Percentiles rank a stretch among this genome's conserved stretches.
phyloP scores from a whole-genome alignment of 306 rosid genomes.

The Medicago lupulina region DNA sequence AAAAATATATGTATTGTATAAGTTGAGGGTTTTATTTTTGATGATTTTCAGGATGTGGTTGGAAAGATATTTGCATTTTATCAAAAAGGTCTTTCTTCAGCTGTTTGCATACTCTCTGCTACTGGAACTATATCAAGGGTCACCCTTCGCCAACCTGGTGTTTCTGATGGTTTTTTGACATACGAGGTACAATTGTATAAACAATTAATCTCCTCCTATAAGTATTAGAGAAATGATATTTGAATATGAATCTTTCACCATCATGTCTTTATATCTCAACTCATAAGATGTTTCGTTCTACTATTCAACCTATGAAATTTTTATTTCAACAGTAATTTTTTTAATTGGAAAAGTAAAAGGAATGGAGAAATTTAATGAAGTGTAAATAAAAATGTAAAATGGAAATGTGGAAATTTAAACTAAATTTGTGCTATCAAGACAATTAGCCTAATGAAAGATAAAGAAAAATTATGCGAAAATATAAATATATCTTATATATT shows the following conservation, averaged over 20 bases:
- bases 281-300: no score
- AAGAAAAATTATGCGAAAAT: no score
- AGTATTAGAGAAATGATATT: no score
- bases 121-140: slow-evolving; percentile 53
- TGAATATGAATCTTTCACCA: background rate
- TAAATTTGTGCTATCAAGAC: no score
- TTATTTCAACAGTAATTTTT: no score
- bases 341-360: no score
- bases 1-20: background rate
- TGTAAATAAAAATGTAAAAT: background rate
- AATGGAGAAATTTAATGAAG: no score
- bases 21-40: background rate
- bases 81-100: slow-evolving; percentile 9
- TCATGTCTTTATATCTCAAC: background rate
- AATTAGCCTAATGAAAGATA: no score
- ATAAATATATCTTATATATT: no score
- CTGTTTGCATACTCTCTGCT: slow-evolving; percentile 59
- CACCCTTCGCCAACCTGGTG: slow-evolving; percentile 34
- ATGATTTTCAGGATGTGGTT: slow-evolving; percentile 57
- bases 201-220: background rate
- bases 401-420: no score
- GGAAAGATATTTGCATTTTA: slow-evolving; percentile 35
- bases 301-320: no score
- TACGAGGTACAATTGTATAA: slow-evolving; percentile 53
- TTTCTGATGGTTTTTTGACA: slow-evolving; percentile 28